Evolutionary conservation across 495 filamentous ascomycete species (phyloP), one percentile per base, ranked within the genome.

Genomic region (Entonaema liquescens): DNA sequence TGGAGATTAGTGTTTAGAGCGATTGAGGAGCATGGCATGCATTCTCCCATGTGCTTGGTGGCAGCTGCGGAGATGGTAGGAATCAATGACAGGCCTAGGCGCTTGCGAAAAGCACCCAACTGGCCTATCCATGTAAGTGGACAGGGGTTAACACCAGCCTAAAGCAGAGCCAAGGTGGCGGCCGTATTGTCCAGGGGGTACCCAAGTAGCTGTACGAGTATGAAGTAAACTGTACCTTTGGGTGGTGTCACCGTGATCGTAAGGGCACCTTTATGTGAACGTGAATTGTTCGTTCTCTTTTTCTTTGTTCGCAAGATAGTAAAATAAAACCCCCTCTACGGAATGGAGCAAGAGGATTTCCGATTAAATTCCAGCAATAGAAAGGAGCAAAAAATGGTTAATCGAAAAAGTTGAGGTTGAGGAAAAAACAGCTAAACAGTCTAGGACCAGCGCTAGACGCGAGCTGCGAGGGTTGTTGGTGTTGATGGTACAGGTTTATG

Each of bases 21-120:
- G 31, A 52, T 28, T 44, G 54, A 52, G 49, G 35, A 56, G 47
- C 23, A 21, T 28, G 13, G 13, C n/a, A 53, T 54, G 50, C 25
- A 35, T 28, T 56, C n/a, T 56, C 53, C 53, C 49, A 53, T 53
- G 49, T 53, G 49, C 44, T 67, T 62, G 42, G 31, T 33, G 33
- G 42, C 59, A 59, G 64, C 59, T 67, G 63, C 64, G 68, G 62
- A 71, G 62, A 61, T 65, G 62, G 68, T 50, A 65, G 62, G 47
- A 66, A 65, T 71, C 62, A 71, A 71, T 56, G 68, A 65, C 50
- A 65, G 62, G 63, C 59, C 69, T 59, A 67, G 69, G 59, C 59
- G 69, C 64, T 72, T 54, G 63, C 59, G 42, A 67, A 67, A 62
- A 71, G 21, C 67, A 63, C 59, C 59, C 47, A 67, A 63, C 58